Evolutionary conservation across 768 basidiomycete genomes (phyloP).

Genomic region (Mycena rebaudengoi): DNA sequence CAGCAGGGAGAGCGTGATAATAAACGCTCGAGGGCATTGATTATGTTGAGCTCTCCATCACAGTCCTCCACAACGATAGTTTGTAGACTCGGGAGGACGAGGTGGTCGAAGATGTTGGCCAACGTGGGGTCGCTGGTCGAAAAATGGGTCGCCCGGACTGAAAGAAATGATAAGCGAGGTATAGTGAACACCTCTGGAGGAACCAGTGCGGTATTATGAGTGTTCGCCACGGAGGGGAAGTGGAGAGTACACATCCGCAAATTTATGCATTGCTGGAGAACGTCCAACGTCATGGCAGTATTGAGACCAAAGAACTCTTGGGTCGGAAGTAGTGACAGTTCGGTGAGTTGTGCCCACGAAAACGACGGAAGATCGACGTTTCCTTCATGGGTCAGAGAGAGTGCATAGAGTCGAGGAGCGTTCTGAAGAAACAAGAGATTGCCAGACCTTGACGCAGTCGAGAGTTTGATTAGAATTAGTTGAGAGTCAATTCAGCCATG

Average conservation of each 20-base stretch:
- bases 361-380: conserved; percentile 13
- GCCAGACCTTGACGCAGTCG: conserved; percentile 1
- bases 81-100: conserved; percentile 8
- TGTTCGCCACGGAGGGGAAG: conserved; percentile 3
- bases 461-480: not conserved
- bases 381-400: conserved; percentile 16
- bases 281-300: not conserved
- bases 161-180: conserved; percentile 1
- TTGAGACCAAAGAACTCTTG: conserved; percentile 19
- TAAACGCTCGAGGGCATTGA: not conserved
- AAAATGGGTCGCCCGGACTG: conserved; percentile 5
- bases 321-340: conserved; percentile 10
- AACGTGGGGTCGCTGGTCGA: not conserved
- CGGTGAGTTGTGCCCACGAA: conserved; percentile 15
- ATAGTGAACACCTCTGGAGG: not conserved
- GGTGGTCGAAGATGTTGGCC: conserved; percentile 10
- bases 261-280: conserved; percentile 8
- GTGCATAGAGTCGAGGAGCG: conserved; percentile 9
- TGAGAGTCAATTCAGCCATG: not conserved
- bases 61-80: conserved; percentile 7
- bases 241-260: conserved; percentile 11
- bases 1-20: conserved; percentile 13
- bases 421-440: conserved; percentile 22
- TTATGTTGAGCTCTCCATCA: conserved; percentile 10
- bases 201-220: not conserved